These are phyloP conservation scores for Diaporthe citri DNA, from an alignment of 2,329 filamentous ascomycete genomes.

Conservation along the genomic window DNA sequence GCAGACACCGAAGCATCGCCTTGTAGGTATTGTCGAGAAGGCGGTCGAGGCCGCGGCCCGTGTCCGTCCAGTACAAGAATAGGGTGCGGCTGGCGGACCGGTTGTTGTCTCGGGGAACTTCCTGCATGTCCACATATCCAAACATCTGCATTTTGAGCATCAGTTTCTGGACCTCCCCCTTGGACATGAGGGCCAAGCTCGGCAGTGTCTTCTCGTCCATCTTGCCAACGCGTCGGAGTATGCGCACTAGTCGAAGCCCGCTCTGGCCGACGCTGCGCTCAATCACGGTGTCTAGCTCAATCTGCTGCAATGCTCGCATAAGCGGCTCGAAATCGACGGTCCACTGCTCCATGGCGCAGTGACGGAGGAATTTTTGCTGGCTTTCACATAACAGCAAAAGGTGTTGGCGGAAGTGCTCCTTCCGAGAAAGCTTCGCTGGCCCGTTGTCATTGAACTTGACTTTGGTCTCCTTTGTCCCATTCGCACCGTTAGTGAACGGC, in stretches of 20 bases:
- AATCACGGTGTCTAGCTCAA: constrained; percentile 86
- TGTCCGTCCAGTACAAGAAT: constrained; percentile 93
- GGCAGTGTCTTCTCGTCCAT: constrained; percentile 94
- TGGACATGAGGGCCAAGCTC: constrained; percentile 83
- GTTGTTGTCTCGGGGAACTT: constrained; percentile 89
- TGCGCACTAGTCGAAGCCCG: constrained; percentile 85
- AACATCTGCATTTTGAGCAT: constrained; percentile 88
- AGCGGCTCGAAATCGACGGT: constrained; percentile 85
- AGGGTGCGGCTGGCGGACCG: constrained; percentile 86
- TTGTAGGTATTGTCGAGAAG: constrained; percentile 89
- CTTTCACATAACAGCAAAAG: constrained; percentile 80
- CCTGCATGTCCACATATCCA: constrained; percentile 91
- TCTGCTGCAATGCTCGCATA: constrained; percentile 76
- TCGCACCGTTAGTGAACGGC: constrained; percentile 43
- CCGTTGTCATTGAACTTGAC: constrained; percentile 66
- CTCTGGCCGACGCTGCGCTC: constrained; percentile 80
- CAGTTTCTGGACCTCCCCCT: constrained; percentile 85
- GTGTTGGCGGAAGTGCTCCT: constrained; percentile 77
- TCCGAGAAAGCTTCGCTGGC: constrained; percentile 57
- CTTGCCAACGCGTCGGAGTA: constrained; percentile 88
- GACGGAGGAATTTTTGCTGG: constrained; percentile 75
- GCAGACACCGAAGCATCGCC: constrained; percentile 85
- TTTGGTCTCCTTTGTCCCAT: constrained; percentile 51
- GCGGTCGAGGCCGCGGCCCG: constrained; percentile 75
- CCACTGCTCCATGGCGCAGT: constrained; percentile 81